These are phyloP conservation scores for Penicillium robsamsonii DNA, from an alignment of 495 filamentous ascomycete species.

Conservation along the genomic window DNA sequence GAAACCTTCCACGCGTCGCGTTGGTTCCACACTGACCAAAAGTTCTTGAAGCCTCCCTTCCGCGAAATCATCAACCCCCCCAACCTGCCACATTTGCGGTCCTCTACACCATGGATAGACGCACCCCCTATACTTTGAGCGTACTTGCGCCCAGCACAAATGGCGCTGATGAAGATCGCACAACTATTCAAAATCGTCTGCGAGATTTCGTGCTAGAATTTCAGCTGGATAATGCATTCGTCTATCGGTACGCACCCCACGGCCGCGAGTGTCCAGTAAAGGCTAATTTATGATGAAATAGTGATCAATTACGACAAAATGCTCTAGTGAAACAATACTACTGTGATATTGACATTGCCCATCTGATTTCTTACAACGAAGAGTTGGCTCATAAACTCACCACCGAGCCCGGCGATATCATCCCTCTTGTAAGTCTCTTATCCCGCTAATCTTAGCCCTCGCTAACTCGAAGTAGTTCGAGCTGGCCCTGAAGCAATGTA, in stretches of 20 bases:
- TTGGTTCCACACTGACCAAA: conserved; percentile 28
- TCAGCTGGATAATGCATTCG: conserved; percentile 90
- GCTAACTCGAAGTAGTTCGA: conserved; percentile 70
- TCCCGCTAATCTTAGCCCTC: no score
- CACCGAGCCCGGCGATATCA: conserved; percentile 87
- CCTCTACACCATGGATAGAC: conserved; percentile 71
- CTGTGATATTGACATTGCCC: conserved; percentile 95
- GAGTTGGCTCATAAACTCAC: conserved; percentile 89
- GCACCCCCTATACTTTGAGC: conserved; percentile 78
- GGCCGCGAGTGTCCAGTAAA: not conserved
- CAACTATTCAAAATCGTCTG: conserved; percentile 53
- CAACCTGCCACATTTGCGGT: conserved; percentile 24
- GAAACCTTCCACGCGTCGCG: conserved; percentile 30
- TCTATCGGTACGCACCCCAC: conserved; percentile 69
- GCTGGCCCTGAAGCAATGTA: conserved; percentile 82
- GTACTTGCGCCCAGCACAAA: conserved; percentile 68
- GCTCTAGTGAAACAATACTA: conserved; percentile 91
- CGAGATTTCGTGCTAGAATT: conserved; percentile 90
- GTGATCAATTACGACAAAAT: conserved; percentile 95
- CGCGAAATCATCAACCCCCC: conserved; percentile 13
- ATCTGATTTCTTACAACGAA: conserved; percentile 95
- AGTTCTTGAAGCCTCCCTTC: conserved; percentile 31
- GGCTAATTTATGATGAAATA: conserved; percentile 29
- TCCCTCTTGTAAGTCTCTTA: conserved; percentile 68
- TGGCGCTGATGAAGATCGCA: conserved; percentile 59